Evolutionary conservation across 2,329 filamentous ascomycete genomes (phyloP), one percentile per base, ranked within the genome.

Genomic region (Phaeosphaeriaceae sp.): DNA sequence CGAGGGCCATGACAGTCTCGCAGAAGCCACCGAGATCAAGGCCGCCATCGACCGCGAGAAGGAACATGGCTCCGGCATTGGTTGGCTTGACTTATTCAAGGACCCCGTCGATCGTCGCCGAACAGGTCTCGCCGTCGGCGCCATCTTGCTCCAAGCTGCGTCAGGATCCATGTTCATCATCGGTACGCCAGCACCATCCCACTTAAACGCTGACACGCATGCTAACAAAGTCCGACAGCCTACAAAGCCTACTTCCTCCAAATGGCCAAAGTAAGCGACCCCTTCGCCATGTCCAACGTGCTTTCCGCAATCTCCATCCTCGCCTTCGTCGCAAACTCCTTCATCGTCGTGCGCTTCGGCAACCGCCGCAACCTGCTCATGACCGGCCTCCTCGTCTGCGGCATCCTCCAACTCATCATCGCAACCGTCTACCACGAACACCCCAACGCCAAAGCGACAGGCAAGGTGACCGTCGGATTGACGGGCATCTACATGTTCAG

Each of bases 281-380:
- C 85, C 9, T 87, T 87, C 67, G 81, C 83, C 65, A 87, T 86
- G 73, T 78, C 81, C 15, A 86, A 85, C 67, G 84, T 87, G 47
- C 78, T 87, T 15, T 82, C 78, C 27, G 81, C 80, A 7, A 80
- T 86, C 48, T 84, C 85, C 17, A 84, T 86, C 19, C 67, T 83
- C n/a, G 84, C 84, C 41, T 83, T 81, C 24, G 78, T 86, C 48
- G 84, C 84, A n/a, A 85, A 86, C 33, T 74, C 82, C 11, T 69
- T 80, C 48, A 79, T 86, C 57, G 82, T 86, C 54, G 84, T 84
- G 1, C 79, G 78, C 44, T 83, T 80, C 56, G 85, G 85, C 24
- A 82, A 83, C 11, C 81, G 85, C 7, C 79, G 85, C 54, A 70
- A 84, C 10, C 84, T 87, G 70, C 79, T 87, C 57, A 81, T 81